Evolutionary conservation across 192 early-diverging fungal genomes (phyloP), one percentile per base, ranked within the genome.

Genomic region (Geranomyces variabilis): DNA sequence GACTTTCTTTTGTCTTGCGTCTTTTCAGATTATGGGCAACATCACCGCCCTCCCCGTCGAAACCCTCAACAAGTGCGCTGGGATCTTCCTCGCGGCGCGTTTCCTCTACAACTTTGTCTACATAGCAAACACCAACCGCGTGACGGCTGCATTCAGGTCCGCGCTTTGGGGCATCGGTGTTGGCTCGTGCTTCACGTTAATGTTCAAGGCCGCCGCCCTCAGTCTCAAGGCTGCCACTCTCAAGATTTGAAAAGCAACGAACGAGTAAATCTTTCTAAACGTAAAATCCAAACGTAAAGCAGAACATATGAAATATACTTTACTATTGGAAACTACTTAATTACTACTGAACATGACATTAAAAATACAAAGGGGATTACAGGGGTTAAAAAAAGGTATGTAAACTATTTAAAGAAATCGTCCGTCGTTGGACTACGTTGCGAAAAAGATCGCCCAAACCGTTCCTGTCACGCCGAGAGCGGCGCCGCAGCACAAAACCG

Each of bases 381-480:
- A n/a, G n/a, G n/a, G n/a, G n/a, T n/a, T n/a, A n/a, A n/a, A n/a
- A n/a, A n/a, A n/a, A n/a, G n/a, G n/a, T n/a, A n/a, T n/a, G n/a
- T n/a, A n/a, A n/a, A n/a, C n/a, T n/a, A n/a, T n/a, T n/a, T n/a
- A n/a, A n/a, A n/a, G n/a, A n/a, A n/a, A n/a, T n/a, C n/a, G n/a
- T n/a, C n/a, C n/a, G n/a, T n/a, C n/a, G n/a, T n/a, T n/a, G n/a
- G n/a, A n/a, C 51, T 53, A 53, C 24, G 19, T 53, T 53, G 19
- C 19, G 24, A 24, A 53, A 53, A 53, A 26, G 21, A 48, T 55
- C 21, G 33, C 66, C 70, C 59, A 72, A 63, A 72, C 63, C 53
- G 62, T 79, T 31, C 71, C 68, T 21, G 67, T 26, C 21, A 61
- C 71, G 17, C 79, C 77, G n/a, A 61, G 55, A 8, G 66, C 67